Base-by-base conservation (phyloP, 2,329 filamentous ascomycete genomes). In the Beauveria asiatica region DNA sequence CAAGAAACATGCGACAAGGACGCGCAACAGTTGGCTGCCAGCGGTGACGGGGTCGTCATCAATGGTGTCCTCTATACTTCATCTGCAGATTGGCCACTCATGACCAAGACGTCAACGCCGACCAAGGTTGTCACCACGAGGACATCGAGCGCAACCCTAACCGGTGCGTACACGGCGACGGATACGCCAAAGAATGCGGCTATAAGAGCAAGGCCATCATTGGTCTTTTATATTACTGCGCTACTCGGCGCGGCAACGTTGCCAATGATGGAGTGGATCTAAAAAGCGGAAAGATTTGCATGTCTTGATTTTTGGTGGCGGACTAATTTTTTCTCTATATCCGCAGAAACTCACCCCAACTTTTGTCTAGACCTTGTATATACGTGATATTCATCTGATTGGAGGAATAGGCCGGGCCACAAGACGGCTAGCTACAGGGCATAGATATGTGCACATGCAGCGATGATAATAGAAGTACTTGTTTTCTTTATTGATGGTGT, bases 21-120 rank as follows among this genome's bases (percentile, higher is more conserved):
- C 6, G 78, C 82, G 1, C 75, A 83, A 65, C 73, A 75, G 4
- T 67, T 76, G 27, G 78, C 75, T 62, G 76, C 85, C 51, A 66
- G 72, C 1, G 76, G 78, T 3, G 67, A 80, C 37, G 87, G 85
- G 0, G 74, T 80, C 2, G 77, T 87, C 48, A 78, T 84, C 64
- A 84, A 86, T 63, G 85, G 84, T 8, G 75, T 87, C 21, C 75
- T 83, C 66, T 81, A 81, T 63, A 66, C 67, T 39, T 72, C 71
- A 3, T 67, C 70, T 11, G 70, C 69, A 17, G 76, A 79, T 61
- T 80, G 75, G 74, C 73, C 74, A 5, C 65, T 75, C n/a, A 67
- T 69, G 8, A 69, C 70, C 21, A 45, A 63, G 46, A 64, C 65
- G 6, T 17, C 54, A 8, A 66, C 67, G 11, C 57, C 63, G 11